phyloP scores from a whole-genome alignment of 1,284 basidiomycete species.

The Coniferiporia sulphurascens region DNA sequence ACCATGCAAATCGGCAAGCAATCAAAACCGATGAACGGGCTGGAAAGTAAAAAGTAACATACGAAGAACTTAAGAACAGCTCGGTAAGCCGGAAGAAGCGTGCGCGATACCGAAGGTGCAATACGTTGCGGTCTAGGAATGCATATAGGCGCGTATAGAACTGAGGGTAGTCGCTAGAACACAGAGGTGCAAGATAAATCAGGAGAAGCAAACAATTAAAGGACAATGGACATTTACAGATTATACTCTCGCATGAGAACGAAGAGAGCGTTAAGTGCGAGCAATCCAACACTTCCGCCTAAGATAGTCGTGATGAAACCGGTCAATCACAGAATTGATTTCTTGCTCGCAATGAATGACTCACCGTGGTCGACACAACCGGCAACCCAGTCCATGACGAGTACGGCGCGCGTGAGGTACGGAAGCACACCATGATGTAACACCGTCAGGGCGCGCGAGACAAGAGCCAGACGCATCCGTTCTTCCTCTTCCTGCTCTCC shows the following conservation, averaged over 20 bases:
- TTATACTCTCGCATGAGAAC: conserved; percentile 92
- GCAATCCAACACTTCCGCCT: conserved; percentile 85
- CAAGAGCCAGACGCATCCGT: conserved; percentile 39
- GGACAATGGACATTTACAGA: conserved; percentile 52
- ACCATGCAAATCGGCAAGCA: conserved; percentile 1
- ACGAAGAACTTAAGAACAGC: conserved; percentile 77
- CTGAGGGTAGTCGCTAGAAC: conserved; percentile 82
- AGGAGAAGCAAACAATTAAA: background rate
- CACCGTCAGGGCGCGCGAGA: conserved; percentile 66
- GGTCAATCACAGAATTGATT: background rate
- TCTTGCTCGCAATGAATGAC: conserved; percentile 17
- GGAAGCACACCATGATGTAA: conserved; percentile 86
- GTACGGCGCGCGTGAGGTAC: conserved; percentile 71
- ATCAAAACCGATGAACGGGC: background rate
- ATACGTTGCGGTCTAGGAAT: conserved; percentile 80
- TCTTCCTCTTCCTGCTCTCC: conserved; percentile 22
- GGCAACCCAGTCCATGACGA: conserved; percentile 94
- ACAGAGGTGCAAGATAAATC: background rate
- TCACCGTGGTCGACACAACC: conserved; percentile 80
- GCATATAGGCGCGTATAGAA: conserved; percentile 95
- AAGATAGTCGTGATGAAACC: background rate
- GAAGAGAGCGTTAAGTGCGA: conserved; percentile 91
- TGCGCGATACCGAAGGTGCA: conserved; percentile 90
- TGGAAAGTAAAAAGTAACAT: conserved; percentile 39
- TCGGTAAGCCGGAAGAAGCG: conserved; percentile 94